phyloP scores from a whole-genome alignment of 2,329 filamentous ascomycete species.

The Trichoderma guizhouense region DNA sequence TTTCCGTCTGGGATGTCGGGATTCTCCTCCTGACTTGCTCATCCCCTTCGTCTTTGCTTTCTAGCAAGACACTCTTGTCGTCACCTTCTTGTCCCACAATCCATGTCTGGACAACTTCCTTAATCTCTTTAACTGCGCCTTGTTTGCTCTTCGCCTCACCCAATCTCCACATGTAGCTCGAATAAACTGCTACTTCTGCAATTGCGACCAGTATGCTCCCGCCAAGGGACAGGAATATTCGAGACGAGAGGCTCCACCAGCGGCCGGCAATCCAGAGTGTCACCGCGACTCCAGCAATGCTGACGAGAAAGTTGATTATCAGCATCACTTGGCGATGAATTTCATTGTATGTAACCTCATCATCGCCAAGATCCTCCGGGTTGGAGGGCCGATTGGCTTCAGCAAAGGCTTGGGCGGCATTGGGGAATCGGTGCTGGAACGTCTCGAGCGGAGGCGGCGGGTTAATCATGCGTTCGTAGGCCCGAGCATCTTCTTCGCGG shows the following conservation, averaged over 20 bases:
- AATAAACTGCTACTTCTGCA: constrained; percentile 75
- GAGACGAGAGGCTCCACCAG: constrained; percentile 70
- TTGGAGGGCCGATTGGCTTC: constrained; percentile 49
- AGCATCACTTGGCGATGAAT: constrained; percentile 78
- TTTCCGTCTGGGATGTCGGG: background rate
- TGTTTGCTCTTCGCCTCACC: constrained; percentile 64
- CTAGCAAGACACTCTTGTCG: constrained; percentile 27
- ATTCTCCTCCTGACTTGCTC: constrained; percentile 29
- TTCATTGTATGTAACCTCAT: constrained; percentile 67
- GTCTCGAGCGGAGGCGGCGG: constrained; percentile 54
- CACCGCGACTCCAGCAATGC: constrained; percentile 73
- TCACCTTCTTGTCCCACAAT: constrained; percentile 45
- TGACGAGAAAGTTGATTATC: constrained; percentile 86
- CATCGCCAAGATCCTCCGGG: constrained; percentile 50
- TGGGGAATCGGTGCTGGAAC: constrained; percentile 58
- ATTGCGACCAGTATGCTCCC: constrained; percentile 68
- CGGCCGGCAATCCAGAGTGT: constrained; percentile 75
- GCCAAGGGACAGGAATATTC: constrained; percentile 68
- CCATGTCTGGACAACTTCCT: constrained; percentile 70
- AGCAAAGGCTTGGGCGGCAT: constrained; percentile 53
- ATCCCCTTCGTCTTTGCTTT: constrained; percentile 23
- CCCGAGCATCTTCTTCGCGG: constrained; percentile 73
- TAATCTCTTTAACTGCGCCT: constrained; percentile 59
- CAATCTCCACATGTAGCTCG: constrained; percentile 69
- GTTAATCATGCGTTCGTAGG: constrained; percentile 78